Base-by-base conservation (phyloP, 805 yeast species). In the Sugiyamaella smithiae region DNA sequence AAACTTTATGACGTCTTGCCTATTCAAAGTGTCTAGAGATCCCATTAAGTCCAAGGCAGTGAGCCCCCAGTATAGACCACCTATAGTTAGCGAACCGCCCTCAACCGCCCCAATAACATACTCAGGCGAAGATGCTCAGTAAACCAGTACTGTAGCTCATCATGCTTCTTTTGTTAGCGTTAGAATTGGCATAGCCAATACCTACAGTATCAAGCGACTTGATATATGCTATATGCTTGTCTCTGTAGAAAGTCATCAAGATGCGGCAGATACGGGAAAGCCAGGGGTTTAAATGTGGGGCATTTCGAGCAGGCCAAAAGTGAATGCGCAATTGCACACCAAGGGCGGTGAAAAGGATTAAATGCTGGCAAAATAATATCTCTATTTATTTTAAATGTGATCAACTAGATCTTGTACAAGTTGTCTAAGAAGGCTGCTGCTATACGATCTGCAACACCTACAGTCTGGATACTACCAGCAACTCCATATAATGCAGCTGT, bases 61-160 rank as follows among this genome's bases (percentile, higher is more conserved):
- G 2, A 88, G 70, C 0, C 97, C 98, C 99, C 99, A 93, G 64
- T 93, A 93, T 0, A 93, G 74, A 1, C 98, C 99, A 59, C 87
- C 68, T 63, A 29, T 3, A 29, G 35, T 42, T 31, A 46, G 43
- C 22, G 12, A 8, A 17, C 24, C 4, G 8, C 7, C 19, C n/a
- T 12, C 2, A 40, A 22, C n/a, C 22, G 12, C 12, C 26, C 22
- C 3, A 8, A 6, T n/a, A 52, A 9, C 38, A 16, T 35, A 61
- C 68, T 88, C 74, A 93, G 67, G 26, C 97, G 75, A 43, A 93
- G 71, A 64, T 93, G 98, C 60, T 93, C 98, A 8, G 88, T 79
- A 45, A 90, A 67, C 93, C 96, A 88, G 67, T 88, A 90, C 58
- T 85, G 89, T 24, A 81, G 70, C 62, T 84, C 76, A 63, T 81